phyloP scores from a whole-genome alignment of 2,329 filamentous ascomycete genomes.

The Calcarisporium arbuscula region DNA sequence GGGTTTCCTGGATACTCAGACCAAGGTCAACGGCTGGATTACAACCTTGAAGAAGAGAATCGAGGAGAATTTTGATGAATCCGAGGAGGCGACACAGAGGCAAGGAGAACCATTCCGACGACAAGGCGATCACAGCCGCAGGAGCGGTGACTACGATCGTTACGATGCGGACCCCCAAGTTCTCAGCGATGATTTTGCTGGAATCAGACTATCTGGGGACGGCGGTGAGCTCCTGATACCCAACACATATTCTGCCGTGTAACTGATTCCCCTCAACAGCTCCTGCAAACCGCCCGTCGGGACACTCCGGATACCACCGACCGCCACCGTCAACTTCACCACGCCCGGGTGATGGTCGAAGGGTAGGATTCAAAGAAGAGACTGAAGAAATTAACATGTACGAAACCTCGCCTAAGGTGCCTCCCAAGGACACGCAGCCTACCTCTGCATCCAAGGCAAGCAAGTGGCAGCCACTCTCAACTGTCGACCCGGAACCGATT shows the following conservation, averaged over 20 bases:
- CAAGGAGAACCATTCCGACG: constrained; percentile 34
- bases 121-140: constrained; percentile 56
- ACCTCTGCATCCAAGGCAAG: constrained; percentile 60
- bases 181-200: constrained; percentile 80
- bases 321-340: constrained; percentile 50
- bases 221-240: constrained; percentile 45
- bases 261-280: constrained; percentile 19
- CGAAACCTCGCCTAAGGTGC: constrained; percentile 52
- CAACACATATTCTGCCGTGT: too few relatives aligned
- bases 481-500: constrained; percentile 74
- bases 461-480: constrained; percentile 95
- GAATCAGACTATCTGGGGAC: constrained; percentile 57
- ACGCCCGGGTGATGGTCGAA: constrained; percentile 40
- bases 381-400: constrained; percentile 79
- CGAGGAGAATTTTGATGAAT: constrained; percentile 78
- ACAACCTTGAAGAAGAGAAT: constrained; percentile 86
- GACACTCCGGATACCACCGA: constrained; percentile 78
- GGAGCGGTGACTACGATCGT: constrained; percentile 81
- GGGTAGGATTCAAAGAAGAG: constrained; percentile 52
- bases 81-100: constrained; percentile 37
- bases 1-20: constrained; percentile 90
- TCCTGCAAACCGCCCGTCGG: constrained; percentile 51
- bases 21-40: constrained; percentile 89
- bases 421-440: constrained; percentile 42
- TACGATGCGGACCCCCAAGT: constrained; percentile 95